A percentile compares a stretch with the other conserved stretches of the same genome.
phyloP scores from a whole-genome alignment of 2,329 filamentous ascomycete genomes.

The Fusarium multiceps region DNA sequence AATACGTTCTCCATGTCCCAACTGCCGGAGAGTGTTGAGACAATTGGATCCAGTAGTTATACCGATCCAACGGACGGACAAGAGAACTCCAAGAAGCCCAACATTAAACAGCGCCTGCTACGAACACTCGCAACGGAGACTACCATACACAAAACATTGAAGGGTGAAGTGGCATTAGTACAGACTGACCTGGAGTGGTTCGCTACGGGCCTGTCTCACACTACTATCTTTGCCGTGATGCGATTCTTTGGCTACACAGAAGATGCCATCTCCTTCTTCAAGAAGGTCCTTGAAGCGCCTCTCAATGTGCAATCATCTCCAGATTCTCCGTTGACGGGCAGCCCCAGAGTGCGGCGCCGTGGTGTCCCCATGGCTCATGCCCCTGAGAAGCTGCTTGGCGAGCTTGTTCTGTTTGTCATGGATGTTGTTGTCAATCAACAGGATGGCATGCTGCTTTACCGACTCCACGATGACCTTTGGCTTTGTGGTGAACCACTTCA shows the following conservation, averaged over 20 bases:
- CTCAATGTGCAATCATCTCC: not conserved
- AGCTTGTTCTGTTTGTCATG: slow-evolving; percentile 9
- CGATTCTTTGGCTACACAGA: slow-evolving; percentile 6
- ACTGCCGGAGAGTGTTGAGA: not conserved
- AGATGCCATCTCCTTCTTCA: not conserved
- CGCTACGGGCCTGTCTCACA: not conserved
- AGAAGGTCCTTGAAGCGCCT: not conserved
- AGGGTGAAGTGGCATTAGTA: not conserved
- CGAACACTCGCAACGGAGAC: not conserved
- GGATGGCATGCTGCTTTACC: not conserved
- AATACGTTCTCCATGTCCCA: slow-evolving; percentile 3
- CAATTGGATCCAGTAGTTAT: not conserved
- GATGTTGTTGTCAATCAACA: slow-evolving; percentile 3
- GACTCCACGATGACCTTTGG: not conserved
- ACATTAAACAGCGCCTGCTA: not conserved
- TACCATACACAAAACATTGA: not conserved
- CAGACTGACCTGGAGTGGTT: slow-evolving; percentile 9
- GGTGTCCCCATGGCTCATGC: slow-evolving; percentile 6
- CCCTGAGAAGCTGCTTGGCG: not conserved
- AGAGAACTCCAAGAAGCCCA: not conserved
- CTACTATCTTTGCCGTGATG: not conserved
- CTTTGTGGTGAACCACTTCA: not conserved
- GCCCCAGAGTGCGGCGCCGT: not conserved
- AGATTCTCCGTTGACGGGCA: not conserved
- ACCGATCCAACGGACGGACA: not conserved